phyloP scores from a whole-genome alignment of 108 stramenopile genomes.

The Cyclotella choctawhatcheeana region DNA sequence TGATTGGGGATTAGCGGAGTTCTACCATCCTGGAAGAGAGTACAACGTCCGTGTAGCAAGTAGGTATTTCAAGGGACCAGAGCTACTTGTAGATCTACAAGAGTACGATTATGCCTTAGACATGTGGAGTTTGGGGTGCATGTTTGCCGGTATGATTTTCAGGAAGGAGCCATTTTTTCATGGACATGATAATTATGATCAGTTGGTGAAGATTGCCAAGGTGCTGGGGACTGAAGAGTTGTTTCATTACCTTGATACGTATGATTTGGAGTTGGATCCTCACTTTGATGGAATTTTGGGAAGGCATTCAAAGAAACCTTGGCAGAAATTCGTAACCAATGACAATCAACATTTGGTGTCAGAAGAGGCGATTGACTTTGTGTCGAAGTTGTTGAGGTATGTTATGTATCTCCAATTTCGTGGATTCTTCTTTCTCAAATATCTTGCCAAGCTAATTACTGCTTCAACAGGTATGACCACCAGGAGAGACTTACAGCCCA shows the following conservation, averaged over 20 bases:
- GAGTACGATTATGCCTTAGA: slow-evolving; percentile 99
- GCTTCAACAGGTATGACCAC: slow-evolving; percentile 89
- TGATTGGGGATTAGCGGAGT: slow-evolving; percentile 99
- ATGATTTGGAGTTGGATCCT: slow-evolving; percentile 97
- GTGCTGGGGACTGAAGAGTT: slow-evolving; percentile 98
- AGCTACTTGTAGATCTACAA: slow-evolving; percentile 98
- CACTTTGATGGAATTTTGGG: slow-evolving; percentile 98
- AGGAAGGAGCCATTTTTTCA: slow-evolving; percentile 99
- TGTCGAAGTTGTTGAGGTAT: slow-evolving; percentile 84
- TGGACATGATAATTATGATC: slow-evolving; percentile 99
- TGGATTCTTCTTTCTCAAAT: not conserved
- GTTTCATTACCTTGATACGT: slow-evolving; percentile 94
- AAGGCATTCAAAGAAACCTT: slow-evolving; percentile 96
- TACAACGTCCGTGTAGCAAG: slow-evolving; percentile 99
- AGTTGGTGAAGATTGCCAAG: slow-evolving; percentile 98
- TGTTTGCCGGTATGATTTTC: slow-evolving; percentile 99
- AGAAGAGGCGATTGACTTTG: slow-evolving; percentile 97
- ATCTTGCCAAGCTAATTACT: slow-evolving; percentile 30
- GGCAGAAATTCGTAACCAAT: slow-evolving; percentile 96
- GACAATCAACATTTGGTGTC: slow-evolving; percentile 98
- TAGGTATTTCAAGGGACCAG: slow-evolving; percentile 99
- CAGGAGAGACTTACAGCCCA: slow-evolving; percentile 98
- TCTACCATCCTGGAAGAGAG: slow-evolving; percentile 99
- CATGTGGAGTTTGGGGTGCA: slow-evolving; percentile 99
- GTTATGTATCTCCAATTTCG: slow-evolving; percentile 9